Conservation (phyloP, 176 grass and related monocot species). For the Eragrostis curvula region DNA sequence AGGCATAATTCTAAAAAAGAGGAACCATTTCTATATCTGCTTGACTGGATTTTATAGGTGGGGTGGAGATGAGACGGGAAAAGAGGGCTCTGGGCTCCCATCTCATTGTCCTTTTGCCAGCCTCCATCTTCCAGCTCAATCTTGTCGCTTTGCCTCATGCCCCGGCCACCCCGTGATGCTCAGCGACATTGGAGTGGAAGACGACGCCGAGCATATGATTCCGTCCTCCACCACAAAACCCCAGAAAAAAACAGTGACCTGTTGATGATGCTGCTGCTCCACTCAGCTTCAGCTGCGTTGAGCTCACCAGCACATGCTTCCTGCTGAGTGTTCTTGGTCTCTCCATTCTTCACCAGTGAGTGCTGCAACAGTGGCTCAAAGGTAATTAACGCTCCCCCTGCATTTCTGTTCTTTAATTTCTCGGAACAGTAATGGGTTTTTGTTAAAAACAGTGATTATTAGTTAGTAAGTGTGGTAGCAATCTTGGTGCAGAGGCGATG, state of each 20-base stretch:
- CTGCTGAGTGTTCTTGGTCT: background rate
- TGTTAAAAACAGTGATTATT: background rate
- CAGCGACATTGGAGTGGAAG: slow-evolving; percentile 39
- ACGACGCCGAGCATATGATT: slow-evolving; percentile 60
- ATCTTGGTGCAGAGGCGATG: slow-evolving; percentile 39
- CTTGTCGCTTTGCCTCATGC: slow-evolving; percentile 50
- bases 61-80: background rate
- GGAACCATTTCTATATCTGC: background rate
- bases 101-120: slow-evolving; percentile 49
- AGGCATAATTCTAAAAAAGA: background rate
- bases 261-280: slow-evolving; percentile 9
- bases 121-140: slow-evolving; percentile 70
- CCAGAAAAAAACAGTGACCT: background rate
- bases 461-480: background rate
- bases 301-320: slow-evolving; percentile 33
- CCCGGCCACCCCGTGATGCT: slow-evolving; percentile 67
- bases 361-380: slow-evolving; percentile 23
- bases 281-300: slow-evolving; percentile 7
- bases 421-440: background rate
- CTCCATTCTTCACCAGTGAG: slow-evolving; percentile 32
- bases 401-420: slow-evolving; percentile 14
- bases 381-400: slow-evolving; percentile 12
- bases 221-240: slow-evolving; percentile 26
- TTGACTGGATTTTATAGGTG: background rate
- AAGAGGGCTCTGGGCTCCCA: slow-evolving; percentile 45